These are phyloP conservation scores for Melampsora americana DNA, from an alignment of 1,284 basidiomycete genomes.

Conservation along the genomic window DNA sequence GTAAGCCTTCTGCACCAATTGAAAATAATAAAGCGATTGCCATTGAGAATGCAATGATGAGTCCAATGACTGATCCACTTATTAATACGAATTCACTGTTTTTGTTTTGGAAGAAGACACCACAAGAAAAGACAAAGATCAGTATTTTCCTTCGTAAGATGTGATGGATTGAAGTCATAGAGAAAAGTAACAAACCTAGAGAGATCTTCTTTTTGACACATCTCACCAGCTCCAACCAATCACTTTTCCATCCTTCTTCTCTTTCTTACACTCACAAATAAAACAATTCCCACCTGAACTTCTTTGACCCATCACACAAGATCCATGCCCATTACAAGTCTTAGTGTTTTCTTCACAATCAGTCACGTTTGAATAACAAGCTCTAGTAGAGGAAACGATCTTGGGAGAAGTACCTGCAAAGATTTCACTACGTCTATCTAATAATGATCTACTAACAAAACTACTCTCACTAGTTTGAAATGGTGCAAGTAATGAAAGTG, in stretches of 20 bases:
- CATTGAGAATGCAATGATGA: constrained; percentile 13
- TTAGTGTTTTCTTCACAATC: constrained; percentile 2
- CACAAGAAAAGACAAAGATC: neutral
- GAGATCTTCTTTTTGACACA: constrained; percentile 30
- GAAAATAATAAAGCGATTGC: constrained; percentile 13
- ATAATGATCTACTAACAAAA: constrained; percentile 11
- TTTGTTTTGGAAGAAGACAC: too few relatives aligned
- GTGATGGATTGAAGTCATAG: neutral
- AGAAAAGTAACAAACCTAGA: constrained; percentile 32
- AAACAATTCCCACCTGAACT: constrained; percentile 16
- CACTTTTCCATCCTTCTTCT: constrained; percentile 14
- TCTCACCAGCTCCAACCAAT: constrained; percentile 22
- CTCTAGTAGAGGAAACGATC: constrained; percentile 13
- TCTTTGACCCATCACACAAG: constrained; percentile 11
- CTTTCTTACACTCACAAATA: constrained; percentile 17
- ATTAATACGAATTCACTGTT: constrained; percentile 26
- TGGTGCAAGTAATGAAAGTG: constrained; percentile 14
- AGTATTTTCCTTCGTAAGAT: neutral
- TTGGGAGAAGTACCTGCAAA: constrained; percentile 1
- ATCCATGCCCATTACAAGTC: constrained; percentile 23
- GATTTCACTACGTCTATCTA: constrained; percentile 18
- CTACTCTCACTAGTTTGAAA: constrained; percentile 22
- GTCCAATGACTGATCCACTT: constrained; percentile 9
- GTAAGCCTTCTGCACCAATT: constrained; percentile 14
- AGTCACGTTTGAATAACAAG: neutral